Conservation (phyloP, 1,284 basidiomycete species). For the Sporisorium graminicola region DNA sequence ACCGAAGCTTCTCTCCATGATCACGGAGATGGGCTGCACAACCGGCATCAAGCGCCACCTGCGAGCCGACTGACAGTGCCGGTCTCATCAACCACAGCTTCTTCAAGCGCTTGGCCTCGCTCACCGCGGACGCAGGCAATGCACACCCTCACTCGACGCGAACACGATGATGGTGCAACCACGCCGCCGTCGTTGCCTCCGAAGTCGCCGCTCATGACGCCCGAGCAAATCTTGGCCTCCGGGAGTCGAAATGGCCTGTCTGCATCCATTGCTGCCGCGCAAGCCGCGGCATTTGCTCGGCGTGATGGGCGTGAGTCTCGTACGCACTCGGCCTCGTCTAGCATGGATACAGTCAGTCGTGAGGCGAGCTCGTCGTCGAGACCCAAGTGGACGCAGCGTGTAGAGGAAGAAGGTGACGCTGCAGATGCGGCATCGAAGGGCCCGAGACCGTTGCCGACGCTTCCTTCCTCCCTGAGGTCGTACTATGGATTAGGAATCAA, state of each 20-base stretch:
- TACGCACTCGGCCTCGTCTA: constrained; percentile 14
- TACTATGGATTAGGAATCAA: constrained; percentile 23
- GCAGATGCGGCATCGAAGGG: not conserved
- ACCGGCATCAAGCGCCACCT: not conserved
- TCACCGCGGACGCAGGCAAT: constrained; percentile 51
- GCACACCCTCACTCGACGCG: constrained; percentile 37
- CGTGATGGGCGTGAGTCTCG: constrained; percentile 10
- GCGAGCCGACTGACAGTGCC: constrained; percentile 10
- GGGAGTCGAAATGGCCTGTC: constrained; percentile 33
- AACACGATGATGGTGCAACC: constrained; percentile 1
- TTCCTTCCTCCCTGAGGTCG: constrained; percentile 18
- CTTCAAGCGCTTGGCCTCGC: not conserved
- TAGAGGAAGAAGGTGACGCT: not conserved
- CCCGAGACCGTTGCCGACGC: constrained; percentile 17
- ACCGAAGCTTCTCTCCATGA: not conserved
- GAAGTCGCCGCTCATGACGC: constrained; percentile 46
- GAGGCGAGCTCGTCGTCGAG: not conserved
- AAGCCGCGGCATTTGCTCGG: constrained; percentile 45
- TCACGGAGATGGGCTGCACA: not conserved
- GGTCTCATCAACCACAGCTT: not conserved
- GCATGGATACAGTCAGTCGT: constrained; percentile 6
- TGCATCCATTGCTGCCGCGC: constrained; percentile 45
- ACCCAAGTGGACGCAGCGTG: not conserved
- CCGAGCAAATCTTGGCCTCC: constrained; percentile 31
- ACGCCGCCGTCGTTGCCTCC: constrained; percentile 32